Base-by-base conservation (phyloP, 345 rosid species). In the Euphorbia tirucalli region DNA sequence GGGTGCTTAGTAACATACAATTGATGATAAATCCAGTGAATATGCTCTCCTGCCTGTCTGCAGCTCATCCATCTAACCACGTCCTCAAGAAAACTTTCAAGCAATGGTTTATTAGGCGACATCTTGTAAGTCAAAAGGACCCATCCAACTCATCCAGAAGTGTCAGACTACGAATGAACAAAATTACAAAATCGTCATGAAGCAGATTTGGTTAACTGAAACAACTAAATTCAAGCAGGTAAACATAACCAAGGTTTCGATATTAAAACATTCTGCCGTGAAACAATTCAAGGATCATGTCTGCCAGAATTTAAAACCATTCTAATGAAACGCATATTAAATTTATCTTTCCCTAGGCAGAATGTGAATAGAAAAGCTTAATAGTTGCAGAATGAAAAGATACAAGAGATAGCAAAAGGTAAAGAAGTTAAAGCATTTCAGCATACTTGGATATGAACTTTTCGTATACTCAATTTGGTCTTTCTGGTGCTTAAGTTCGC, bases 1-100 rank as follows among this genome's bases (percentile, higher is more conserved):
- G 16, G 50, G 74, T 60, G 68, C 52, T 60, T 22, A 63, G 75
- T 49, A 71, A 79, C 81, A 76, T 76, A 84, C 81, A 71, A 65
- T 44, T 70, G 78, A 73, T 27, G 66, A 65, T 69, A 65, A 48
- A 46, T 69, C 72, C 59, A 32, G 74, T 66, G 67, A 63, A 69
- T 46, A 57, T 11, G 69, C 66, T 57, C 69, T 19, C 76, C 78
- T n/a, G 32, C 68, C 60, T 37, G 32, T 21, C 68, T 48, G 61
- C n/a, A 67, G 75, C 57, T 50, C 70, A 41, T 57, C 64, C 60
- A 54, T 56, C 70, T 64, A 39, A 2, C 50, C 50, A 31, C 30
- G 50, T 28, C n/a, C 31, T 56, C 78, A 39, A 24, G 3, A 66
- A 65, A 74, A 65, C 48, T 62, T 62, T 66, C 66, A 71, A 25